phyloP scores from a whole-genome alignment of 371 early-diverging fungal species.

The Mortierella sp. region DNA sequence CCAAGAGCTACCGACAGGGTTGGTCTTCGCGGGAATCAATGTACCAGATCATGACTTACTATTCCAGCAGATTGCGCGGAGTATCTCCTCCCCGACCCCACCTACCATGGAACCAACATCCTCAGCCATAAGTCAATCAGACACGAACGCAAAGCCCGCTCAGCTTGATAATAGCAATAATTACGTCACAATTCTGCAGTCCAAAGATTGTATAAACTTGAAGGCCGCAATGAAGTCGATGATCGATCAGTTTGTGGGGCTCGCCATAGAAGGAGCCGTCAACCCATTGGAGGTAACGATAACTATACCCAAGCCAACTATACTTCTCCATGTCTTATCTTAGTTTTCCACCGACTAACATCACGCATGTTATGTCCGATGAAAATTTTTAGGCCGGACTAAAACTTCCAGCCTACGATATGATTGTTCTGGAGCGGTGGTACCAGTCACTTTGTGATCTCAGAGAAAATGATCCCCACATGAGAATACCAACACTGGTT shows the following conservation, averaged over 20 bases:
- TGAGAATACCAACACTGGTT: constrained; percentile 63
- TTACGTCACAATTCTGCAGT: constrained; percentile 74
- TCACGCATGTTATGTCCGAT: background rate
- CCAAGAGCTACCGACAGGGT: constrained; percentile 76
- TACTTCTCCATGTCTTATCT: no score
- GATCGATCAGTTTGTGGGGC: constrained; percentile 71
- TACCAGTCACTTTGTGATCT: constrained; percentile 58
- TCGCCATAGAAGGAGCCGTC: constrained; percentile 26
- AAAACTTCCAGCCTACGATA: constrained; percentile 67
- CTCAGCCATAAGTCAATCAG: background rate
- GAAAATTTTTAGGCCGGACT: constrained; percentile 17
- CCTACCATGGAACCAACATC: constrained; percentile 8
- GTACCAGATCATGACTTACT: constrained; percentile 56
- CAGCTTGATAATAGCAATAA: constrained; percentile 28
- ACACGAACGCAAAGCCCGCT: background rate
- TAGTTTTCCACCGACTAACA: no score
- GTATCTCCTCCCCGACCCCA: constrained; percentile 21
- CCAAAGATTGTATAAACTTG: constrained; percentile 72
- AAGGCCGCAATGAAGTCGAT: constrained; percentile 68
- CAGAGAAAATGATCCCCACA: background rate
- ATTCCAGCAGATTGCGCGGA: constrained; percentile 46
- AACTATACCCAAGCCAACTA: background rate
- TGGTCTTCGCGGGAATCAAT: constrained; percentile 76
- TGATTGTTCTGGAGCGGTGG: constrained; percentile 77
- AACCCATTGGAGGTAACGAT: constrained; percentile 47